These are phyloP conservation scores for Leccinum uliginosum DNA, from an alignment of 768 basidiomycete genomes.

Conservation along the genomic window DNA sequence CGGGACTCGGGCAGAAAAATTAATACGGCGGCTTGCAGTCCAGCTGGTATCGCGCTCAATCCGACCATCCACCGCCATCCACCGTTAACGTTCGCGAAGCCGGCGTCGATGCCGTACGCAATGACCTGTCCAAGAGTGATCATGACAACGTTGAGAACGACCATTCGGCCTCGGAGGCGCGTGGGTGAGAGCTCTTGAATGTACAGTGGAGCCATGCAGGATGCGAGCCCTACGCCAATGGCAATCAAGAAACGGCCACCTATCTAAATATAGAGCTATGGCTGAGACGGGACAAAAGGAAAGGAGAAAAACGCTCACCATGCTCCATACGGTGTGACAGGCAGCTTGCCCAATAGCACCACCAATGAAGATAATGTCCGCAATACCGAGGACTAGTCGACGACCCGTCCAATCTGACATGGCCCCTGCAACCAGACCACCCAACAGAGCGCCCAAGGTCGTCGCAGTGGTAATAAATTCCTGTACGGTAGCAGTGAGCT, in stretches of 20 bases:
- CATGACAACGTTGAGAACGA: slow-evolving; percentile 77
- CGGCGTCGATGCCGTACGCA: slow-evolving; percentile 71
- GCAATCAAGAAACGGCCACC: slow-evolving; percentile 74
- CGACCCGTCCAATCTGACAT: slow-evolving; percentile 67
- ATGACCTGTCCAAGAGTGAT: slow-evolving; percentile 81
- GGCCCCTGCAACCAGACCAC: slow-evolving; percentile 52
- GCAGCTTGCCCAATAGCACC: slow-evolving; percentile 72
- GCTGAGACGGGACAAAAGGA: background rate
- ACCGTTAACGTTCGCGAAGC: slow-evolving; percentile 49
- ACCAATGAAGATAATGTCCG: slow-evolving; percentile 69
- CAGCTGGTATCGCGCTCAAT: slow-evolving; percentile 66
- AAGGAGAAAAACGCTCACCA: slow-evolving; percentile 42
- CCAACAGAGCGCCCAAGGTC: slow-evolving; percentile 71
- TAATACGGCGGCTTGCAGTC: slow-evolving; percentile 54
- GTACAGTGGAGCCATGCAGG: slow-evolving; percentile 76
- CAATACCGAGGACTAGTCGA: slow-evolving; percentile 57
- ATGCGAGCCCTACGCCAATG: slow-evolving; percentile 67
- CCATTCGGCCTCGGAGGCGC: slow-evolving; percentile 66
- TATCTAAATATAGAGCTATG: slow-evolving; percentile 38
- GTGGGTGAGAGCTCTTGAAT: slow-evolving; percentile 83
- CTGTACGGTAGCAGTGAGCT: slow-evolving; percentile 31
- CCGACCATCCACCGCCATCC: slow-evolving; percentile 90
- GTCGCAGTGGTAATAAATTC: slow-evolving; percentile 81
- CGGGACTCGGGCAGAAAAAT: slow-evolving; percentile 76
- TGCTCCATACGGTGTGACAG: slow-evolving; percentile 63